Percentiles rank a stretch among this genome's conserved stretches.
Evolutionary conservation across 2,329 filamentous ascomycete genomes (phyloP).

Genomic region (Podosphaera fusca): DNA sequence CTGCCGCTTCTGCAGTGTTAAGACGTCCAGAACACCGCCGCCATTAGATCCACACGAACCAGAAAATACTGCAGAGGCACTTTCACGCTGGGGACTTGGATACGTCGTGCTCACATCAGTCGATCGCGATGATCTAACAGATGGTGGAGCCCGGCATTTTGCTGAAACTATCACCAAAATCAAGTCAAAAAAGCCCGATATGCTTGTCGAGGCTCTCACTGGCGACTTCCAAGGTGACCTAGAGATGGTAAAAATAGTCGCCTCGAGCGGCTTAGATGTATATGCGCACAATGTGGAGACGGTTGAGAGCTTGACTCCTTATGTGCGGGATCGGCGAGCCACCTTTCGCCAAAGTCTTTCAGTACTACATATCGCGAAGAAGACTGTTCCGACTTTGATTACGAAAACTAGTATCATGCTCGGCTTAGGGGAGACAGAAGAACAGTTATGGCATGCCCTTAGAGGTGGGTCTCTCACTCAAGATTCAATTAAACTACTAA

Average conservation of each 20-base stretch:
- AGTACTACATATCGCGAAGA: conserved; percentile 65
- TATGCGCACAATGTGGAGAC: conserved; percentile 97
- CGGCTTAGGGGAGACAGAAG: conserved; percentile 76
- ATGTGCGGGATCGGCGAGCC: conserved; percentile 71
- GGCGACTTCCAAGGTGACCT: conserved; percentile 71
- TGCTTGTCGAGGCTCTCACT: conserved; percentile 65
- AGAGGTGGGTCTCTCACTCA: conserved; percentile 26
- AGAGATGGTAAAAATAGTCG: conserved; percentile 70
- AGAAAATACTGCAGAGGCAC: conserved; percentile 84
- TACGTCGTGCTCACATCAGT: conserved; percentile 91
- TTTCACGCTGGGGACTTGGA: conserved; percentile 78
- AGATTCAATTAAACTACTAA: conserved; percentile 3
- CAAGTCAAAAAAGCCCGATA: conserved; percentile 56
- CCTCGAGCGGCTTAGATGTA: conserved; percentile 73
- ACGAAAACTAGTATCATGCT: conserved; percentile 99
- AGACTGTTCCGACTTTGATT: conserved; percentile 49
- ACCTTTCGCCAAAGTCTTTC: conserved; percentile 68
- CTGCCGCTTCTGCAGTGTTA: conserved; percentile 92
- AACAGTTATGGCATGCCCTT: conserved; percentile 60
- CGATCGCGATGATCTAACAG: conserved; percentile 74
- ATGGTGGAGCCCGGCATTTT: conserved; percentile 75
- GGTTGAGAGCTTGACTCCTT: conserved; percentile 70
- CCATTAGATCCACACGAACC: conserved; percentile 89
- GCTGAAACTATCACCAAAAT: conserved; percentile 87
- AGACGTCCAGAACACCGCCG: conserved; percentile 53